Evolutionary conservation across 805 yeast genomes (phyloP).

Genomic region (Candida qinlingensis): DNA sequence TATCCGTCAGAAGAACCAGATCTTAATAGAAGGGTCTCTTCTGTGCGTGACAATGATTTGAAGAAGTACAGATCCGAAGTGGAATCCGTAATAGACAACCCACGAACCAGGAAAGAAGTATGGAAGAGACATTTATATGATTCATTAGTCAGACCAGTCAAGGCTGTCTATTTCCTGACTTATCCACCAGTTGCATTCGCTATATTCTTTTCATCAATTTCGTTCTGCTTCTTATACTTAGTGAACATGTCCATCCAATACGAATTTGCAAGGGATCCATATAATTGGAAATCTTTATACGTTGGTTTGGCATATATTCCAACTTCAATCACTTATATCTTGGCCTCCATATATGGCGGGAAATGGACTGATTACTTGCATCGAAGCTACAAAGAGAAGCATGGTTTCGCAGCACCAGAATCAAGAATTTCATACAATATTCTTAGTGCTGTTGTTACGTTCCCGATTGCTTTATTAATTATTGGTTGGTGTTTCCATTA

Average conservation of each 20-base stretch:
- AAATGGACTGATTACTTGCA: constrained; percentile 67
- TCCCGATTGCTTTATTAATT: constrained; percentile 61
- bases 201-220: constrained; percentile 60
- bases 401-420: constrained; percentile 70
- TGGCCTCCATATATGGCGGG: constrained; percentile 77
- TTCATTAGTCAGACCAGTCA: constrained; percentile 52
- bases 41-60: constrained; percentile 16
- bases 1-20: constrained; percentile 4
- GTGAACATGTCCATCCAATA: constrained; percentile 70
- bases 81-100: constrained; percentile 22
- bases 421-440: constrained; percentile 75
- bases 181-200: constrained; percentile 75
- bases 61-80: constrained; percentile 21
- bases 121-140: constrained; percentile 35
- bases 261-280: constrained; percentile 58
- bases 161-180: constrained; percentile 51
- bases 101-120: constrained; percentile 17
- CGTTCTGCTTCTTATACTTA: constrained; percentile 65
- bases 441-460: constrained; percentile 53
- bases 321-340: constrained; percentile 69
- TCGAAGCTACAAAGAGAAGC: constrained; percentile 45
- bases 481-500: constrained; percentile 80
- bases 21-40: background rate
- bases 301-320: constrained; percentile 80
- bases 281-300: constrained; percentile 58